Base-by-base conservation (phyloP, 2,329 filamentous ascomycete species). In the Dothidotthia symphoricarpi region DNA sequence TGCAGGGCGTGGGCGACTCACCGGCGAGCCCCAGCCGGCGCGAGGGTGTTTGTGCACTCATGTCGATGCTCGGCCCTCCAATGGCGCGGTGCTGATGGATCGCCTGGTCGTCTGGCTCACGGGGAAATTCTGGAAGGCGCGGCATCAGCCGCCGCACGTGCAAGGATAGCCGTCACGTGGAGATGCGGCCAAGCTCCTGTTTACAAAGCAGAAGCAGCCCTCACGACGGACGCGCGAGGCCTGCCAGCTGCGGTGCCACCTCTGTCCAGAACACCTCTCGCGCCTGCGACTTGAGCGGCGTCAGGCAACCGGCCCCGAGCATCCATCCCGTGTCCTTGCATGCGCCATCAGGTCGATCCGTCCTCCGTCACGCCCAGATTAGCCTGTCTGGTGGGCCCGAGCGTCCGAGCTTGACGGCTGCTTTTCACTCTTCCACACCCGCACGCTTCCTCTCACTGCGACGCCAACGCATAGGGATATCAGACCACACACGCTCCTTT, bases 31-130 rank as follows among this genome's bases (percentile, higher is more conserved):
- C 72, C 54, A 84, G 69, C 70, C 77, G 78, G 71, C 80, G 71
- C 56, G 80, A 73, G 53, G 82, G 80, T 60, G 81, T 69, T 66
- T 77, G 76, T 56, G 84, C 67, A 69, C 75, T 86, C 84, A 88
- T 88, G 61, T 49, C 36, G 58, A 57, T 56, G 54, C 43, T 48
- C 40, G 36, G 31, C 36, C 30, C 39, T 43, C 36, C 60, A 53
- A 57, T 56, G 49, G 49, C 49, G 47, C 37, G 43, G 44, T 43
- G 50, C 34, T 41, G 56, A 51, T 50, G 49, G 30, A 34, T 33
- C 19, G 34, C 39, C 17, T 9, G 13, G 39, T 30, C 19, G 48
- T 41, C 44, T 47, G 41, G 34, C 41, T 41, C 34, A 29, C 19
- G 32, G 39, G 31, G 40, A 51, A 46, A 45, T 53, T 55, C 51